Base-by-base conservation (phyloP, 768 basidiomycete species). In the Hypsizygus marmoreus region DNA sequence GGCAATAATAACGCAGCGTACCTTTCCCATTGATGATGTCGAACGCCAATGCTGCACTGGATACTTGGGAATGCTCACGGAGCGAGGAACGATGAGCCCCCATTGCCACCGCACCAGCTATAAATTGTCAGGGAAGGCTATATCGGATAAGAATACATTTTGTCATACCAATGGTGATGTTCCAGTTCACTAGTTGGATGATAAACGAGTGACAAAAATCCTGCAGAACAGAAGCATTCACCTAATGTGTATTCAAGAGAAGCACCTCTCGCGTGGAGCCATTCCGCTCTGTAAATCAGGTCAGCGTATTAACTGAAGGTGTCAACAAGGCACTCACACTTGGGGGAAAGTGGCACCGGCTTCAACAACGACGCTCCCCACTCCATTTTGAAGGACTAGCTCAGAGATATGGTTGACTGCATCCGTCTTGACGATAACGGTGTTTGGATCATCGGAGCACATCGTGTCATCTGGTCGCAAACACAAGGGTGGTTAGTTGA, bases 1-100 rank as follows among this genome's bases (percentile, higher is more conserved):
- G n/a, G n/a, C n/a, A 35, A 22, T n/a, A 34, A 19, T 12, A 17
- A 31, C 7, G 9, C 40, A 6, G 22, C 42, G 12, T 39, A 67
- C 67, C 65, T 28, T 67, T 60, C 12, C 68, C 68, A 40, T 69
- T 65, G 43, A 70, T 66, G 20, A 69, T 68, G 29, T 70, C 69
- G 46, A 69, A 55, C 4, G 59, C 58, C 12, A 69, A 53, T 12
- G 66, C 67, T 6, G 68, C 65, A 24, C 57, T 60, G 9, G 68
- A 69, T 1, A 66, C 69, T 45, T 69, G 69, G 3, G 67, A 69
- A 37, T 70, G 61, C 36, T 69, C 67, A 14, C 66, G 62, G 29
- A 69, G 58, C n/a, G 66, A 69, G 16, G 68, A 69, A n/a, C 69
- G 64, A 58, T 68, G 68, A 0, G 67, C 68, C 35, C 68, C 67